Conservation (phyloP, 2,329 filamentous ascomycete genomes). For the Zalaria obscura region DNA sequence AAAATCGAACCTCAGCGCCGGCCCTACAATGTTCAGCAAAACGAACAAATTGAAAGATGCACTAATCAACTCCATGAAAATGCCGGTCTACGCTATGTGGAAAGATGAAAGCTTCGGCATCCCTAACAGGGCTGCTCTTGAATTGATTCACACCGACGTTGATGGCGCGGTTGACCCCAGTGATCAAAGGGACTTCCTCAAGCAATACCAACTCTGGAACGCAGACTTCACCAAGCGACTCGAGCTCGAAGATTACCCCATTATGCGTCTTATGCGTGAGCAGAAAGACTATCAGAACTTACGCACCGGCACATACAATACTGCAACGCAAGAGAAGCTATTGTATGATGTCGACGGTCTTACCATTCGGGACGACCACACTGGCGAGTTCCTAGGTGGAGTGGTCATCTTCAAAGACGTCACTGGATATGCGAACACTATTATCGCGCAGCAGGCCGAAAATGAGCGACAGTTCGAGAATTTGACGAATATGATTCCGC, state of each 20-base stretch:
- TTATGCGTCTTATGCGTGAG: slow-evolving; percentile 48
- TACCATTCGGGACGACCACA: slow-evolving; percentile 49
- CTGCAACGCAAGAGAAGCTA: slow-evolving; percentile 35
- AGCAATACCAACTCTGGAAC: slow-evolving; percentile 47
- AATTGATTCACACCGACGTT: slow-evolving; percentile 20
- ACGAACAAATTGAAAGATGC: slow-evolving; percentile 64
- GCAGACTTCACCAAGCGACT: slow-evolving; percentile 51
- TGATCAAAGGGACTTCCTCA: slow-evolving; percentile 38
- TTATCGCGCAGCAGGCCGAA: slow-evolving; percentile 52
- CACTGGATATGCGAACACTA: slow-evolving; percentile 53
- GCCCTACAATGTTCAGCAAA: slow-evolving; percentile 57
- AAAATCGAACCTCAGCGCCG: slow-evolving; percentile 37
- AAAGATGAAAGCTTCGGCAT: slow-evolving; percentile 62
- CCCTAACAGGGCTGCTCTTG: slow-evolving; percentile 50
- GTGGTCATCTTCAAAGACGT: slow-evolving; percentile 61
- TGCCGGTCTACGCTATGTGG: slow-evolving; percentile 70
- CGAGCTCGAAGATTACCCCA: slow-evolving; percentile 48
- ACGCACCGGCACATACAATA: slow-evolving; percentile 50
- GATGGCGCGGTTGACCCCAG: slow-evolving; percentile 21
- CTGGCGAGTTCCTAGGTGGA: slow-evolving; percentile 59
- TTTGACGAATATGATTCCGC: slow-evolving; percentile 51
- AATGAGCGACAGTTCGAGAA: slow-evolving; percentile 62
- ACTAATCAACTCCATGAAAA: slow-evolving; percentile 57
- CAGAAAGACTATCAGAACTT: slow-evolving; percentile 44
- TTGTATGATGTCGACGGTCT: slow-evolving; percentile 56